A percentile compares a stretch with the other conserved stretches of the same genome.
Conservation (phyloP, 2,329 filamentous ascomycete species). For the Chalara sp. region DNA sequence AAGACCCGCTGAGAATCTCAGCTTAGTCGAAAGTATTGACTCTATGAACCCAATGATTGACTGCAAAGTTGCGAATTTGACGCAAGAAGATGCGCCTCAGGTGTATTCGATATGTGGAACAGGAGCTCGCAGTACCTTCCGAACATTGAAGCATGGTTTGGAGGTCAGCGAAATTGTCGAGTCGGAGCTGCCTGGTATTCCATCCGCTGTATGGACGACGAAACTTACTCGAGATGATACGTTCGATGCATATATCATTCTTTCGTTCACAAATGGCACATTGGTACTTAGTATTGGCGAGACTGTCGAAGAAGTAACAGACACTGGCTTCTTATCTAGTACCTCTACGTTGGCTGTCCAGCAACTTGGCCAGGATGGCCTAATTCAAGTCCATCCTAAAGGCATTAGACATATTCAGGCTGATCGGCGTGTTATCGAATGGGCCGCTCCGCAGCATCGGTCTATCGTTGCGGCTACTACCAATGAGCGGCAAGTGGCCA, state of each 20-base stretch:
- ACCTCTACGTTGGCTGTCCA: conserved; percentile 89
- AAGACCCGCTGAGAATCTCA: conserved; percentile 72
- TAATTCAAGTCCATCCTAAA: conserved; percentile 94
- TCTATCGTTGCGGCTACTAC: conserved; percentile 93
- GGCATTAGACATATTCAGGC: conserved; percentile 86
- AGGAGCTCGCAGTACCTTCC: conserved; percentile 82
- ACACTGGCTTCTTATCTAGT: conserved; percentile 84
- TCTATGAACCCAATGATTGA: conserved; percentile 89
- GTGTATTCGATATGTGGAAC: conserved; percentile 91
- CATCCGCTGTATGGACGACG: conserved; percentile 90
- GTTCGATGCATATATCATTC: conserved; percentile 90
- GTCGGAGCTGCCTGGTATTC: conserved; percentile 81
- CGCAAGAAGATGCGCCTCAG: conserved; percentile 88
- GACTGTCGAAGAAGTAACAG: conserved; percentile 90
- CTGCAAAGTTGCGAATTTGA: conserved; percentile 85
- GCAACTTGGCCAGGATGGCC: conserved; percentile 84
- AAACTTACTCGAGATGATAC: conserved; percentile 76
- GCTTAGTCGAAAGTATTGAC: conserved; percentile 75
- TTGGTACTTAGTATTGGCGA: conserved; percentile 93
- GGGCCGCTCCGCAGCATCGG: conserved; percentile 86
- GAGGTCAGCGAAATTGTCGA: conserved; percentile 95
- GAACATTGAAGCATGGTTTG: conserved; percentile 85
- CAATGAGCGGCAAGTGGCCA: conserved; percentile 87
- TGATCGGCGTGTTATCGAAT: conserved; percentile 76
- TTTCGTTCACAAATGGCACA: conserved; percentile 86